Conservation (phyloP, 495 filamentous ascomycete species). For the Pyrenopolyporus hunteri region DNA sequence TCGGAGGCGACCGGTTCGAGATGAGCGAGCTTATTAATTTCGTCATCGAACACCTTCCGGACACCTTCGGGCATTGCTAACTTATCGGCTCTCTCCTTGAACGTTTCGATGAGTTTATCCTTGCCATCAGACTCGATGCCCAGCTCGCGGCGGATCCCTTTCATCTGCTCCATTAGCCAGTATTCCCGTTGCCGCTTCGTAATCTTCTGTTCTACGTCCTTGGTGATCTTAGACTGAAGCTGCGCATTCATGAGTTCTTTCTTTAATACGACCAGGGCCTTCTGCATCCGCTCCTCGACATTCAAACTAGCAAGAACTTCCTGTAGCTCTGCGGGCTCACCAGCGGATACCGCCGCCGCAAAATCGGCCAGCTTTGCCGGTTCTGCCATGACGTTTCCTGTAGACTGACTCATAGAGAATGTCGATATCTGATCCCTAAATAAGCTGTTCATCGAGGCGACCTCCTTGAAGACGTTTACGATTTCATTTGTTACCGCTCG, state of each 20-base stretch:
- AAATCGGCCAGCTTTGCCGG: conserved; percentile 96
- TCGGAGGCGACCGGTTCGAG: conserved; percentile 94
- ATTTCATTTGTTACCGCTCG: conserved; percentile 95
- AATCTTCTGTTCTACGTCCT: conserved; percentile 97
- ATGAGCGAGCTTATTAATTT: conserved; percentile 94
- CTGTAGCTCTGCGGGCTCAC: conserved; percentile 89
- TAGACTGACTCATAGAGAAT: conserved; percentile 92
- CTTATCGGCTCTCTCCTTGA: conserved; percentile 92
- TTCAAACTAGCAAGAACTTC: conserved; percentile 89
- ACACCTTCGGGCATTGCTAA: conserved; percentile 96
- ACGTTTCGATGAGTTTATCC: conserved; percentile 96
- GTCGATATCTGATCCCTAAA: conserved; percentile 98
- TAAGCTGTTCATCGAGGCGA: conserved; percentile 89
- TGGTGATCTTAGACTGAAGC: conserved; percentile 94
- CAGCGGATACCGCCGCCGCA: conserved; percentile 90
- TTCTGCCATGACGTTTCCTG: conserved; percentile 92
- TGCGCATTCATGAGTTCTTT: conserved; percentile 98
- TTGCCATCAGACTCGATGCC: conserved; percentile 98
- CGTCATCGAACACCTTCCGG: conserved; percentile 97
- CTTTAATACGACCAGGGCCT: conserved; percentile 89
- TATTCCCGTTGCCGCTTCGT: conserved; percentile 98
- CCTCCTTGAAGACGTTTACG: conserved; percentile 96
- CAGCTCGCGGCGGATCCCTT: conserved; percentile 94
- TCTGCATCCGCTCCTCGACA: conserved; percentile 86
- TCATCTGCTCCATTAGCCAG: conserved; percentile 99